Evolutionary conservation across 208 protist species (phyloP), one percentile per base, ranked within the genome.

Genomic region (Trypanosoma lewisi): DNA sequence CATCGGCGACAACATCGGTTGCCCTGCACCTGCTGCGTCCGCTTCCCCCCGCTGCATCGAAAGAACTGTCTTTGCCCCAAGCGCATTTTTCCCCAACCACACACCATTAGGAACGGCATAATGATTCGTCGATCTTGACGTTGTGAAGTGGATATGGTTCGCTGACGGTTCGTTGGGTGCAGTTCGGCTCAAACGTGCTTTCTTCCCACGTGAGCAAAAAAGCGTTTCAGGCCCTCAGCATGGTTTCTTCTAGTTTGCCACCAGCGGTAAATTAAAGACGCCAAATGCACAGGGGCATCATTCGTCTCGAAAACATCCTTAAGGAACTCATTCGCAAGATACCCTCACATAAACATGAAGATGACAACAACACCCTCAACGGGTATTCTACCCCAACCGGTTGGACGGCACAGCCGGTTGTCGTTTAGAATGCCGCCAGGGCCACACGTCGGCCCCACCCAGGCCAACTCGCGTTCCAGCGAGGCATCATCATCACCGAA

Each of bases 181-280:
- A 42, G 14, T 33, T 16, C 1, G 6, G 7, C n/a, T 23, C 47
- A 4, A 37, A 33, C 41, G 28, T 16, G 6, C n/a, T 17, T 3
- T 16, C 44, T 42, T 47, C 9, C 2, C 11, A 73, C 7, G 33
- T 48, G 52, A 11, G 4, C 2, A 0, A 75, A 42, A 39, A 65
- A 75, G 5, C 2, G 51, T 34, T n/a, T n/a, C 25, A 75, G 49
- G 17, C 50, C 23, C 5, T 45, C n/a, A n/a, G 49, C 11, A 17
- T 25, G 50, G 23, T 73, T 53, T 4, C 9, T 0, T 39, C 33
- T 51, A 33, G 2, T 7, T 33, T 56, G 6, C n/a, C n/a, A n/a
- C 64, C 64, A 75, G 65, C 69, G 73, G 39, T 75, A 75, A 45
- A 75, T 73, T 37, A 65, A 70, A 34, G 62, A 36, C 16, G 68